A percentile compares a stretch with the other conserved stretches of the same genome.
phyloP scores from a whole-genome alignment of 805 yeast genomes.

The Pichia exigua region DNA sequence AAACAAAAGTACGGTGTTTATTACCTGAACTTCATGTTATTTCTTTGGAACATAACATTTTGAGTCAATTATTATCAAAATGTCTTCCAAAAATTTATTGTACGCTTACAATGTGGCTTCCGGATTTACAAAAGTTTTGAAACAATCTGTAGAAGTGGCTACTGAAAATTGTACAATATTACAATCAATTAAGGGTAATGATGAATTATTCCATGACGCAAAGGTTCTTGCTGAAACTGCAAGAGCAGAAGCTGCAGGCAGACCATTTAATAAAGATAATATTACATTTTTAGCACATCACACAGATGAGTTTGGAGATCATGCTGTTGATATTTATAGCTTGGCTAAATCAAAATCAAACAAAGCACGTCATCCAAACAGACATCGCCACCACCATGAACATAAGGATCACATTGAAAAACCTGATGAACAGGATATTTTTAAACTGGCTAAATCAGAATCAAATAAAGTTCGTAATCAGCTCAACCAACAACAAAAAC shows the following conservation, averaged over 20 bases:
- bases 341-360: slow-evolving; percentile 28
- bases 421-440: slow-evolving; percentile 22
- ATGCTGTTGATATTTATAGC: slow-evolving; percentile 25
- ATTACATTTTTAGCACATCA: slow-evolving; percentile 4
- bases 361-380: slow-evolving; percentile 5
- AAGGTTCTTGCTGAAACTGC: slow-evolving; percentile 20
- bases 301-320: slow-evolving; percentile 1
- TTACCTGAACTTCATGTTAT: background rate
- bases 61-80: slow-evolving; percentile 1
- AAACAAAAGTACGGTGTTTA: background rate
- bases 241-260: slow-evolving; percentile 12
- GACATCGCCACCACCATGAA: background rate
- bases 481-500: slow-evolving; percentile 4
- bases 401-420: background rate
- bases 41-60: background rate
- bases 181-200: slow-evolving; percentile 17
- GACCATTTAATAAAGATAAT: slow-evolving; percentile 12
- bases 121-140: slow-evolving; percentile 23
- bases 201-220: slow-evolving; percentile 22
- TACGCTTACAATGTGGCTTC: slow-evolving; percentile 20
- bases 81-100: slow-evolving; percentile 22
- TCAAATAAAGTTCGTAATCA: slow-evolving; percentile 8
- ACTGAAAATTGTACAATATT: slow-evolving; percentile 18
- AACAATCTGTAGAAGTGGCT: slow-evolving; percentile 14
- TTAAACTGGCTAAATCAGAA: slow-evolving; percentile 27